phyloP scores from a whole-genome alignment of 2,329 filamentous ascomycete genomes.

The Fusarium foetens region DNA sequence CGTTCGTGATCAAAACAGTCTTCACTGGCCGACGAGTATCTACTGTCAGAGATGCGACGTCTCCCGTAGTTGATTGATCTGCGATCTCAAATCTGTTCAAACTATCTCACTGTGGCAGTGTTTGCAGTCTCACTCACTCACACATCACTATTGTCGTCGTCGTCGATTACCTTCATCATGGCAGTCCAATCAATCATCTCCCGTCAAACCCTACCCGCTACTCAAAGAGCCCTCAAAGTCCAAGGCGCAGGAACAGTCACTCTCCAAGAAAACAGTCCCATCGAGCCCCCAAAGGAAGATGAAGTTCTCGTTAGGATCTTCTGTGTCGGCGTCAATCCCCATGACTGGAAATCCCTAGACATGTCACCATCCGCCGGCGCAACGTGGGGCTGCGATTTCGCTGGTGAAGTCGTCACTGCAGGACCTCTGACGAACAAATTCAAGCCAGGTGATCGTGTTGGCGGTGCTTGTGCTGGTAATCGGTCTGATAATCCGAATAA shows the following conservation, averaged over 20 bases:
- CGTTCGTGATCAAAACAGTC: background rate
- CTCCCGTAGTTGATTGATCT: background rate
- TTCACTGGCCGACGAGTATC: background rate
- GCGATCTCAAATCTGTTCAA: background rate
- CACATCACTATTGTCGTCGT: background rate
- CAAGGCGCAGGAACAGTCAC: background rate
- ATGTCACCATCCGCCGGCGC: conserved; percentile 31
- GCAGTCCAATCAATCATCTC: conserved; percentile 2
- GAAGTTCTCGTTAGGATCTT: conserved; percentile 24
- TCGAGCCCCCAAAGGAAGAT: conserved; percentile 1
- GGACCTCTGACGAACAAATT: background rate
- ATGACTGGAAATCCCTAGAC: conserved; percentile 35
- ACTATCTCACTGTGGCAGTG: background rate
- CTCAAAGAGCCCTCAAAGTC: background rate
- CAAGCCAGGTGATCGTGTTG: background rate
- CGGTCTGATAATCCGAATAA: background rate
- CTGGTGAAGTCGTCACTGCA: conserved; percentile 18
- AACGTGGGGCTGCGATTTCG: conserved; percentile 33
- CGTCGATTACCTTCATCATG: background rate
- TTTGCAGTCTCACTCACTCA: background rate
- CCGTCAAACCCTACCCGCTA: background rate
- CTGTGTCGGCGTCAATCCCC: conserved; percentile 29
- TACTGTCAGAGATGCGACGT: background rate
- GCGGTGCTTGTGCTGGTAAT: background rate
- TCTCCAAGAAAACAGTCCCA: background rate